Evolutionary conservation across 2,329 filamentous ascomycete species (phyloP), one percentile per base, ranked within the genome.

Genomic region (Diaporthe ilicicola): DNA sequence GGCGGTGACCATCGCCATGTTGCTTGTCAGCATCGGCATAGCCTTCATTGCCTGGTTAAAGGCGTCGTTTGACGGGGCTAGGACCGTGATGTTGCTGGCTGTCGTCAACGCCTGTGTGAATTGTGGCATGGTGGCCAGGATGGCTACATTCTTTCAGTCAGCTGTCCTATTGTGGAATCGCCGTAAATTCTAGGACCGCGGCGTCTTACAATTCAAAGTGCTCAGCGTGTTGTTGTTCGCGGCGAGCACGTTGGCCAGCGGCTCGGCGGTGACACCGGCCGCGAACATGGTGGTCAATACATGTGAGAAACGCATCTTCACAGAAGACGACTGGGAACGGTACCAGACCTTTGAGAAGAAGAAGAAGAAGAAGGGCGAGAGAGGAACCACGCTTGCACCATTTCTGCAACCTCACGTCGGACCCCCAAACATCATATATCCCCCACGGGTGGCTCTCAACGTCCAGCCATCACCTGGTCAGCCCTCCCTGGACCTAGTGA

Each of bases 41-140:
- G 76, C 75, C 37, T 78, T 77, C 27, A 78, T 77, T 34, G 81
- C 77, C 72, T 79, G 78, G 39, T 75, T 73, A 70, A 82, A 81
- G 10, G 81, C 81, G 48, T 78, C 76, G 51, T 82, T 78, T 50
- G 74, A 79, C 17, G 81, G 81, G 17, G 79, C 80, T 13, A 82
- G 75, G 44, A 82, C 76, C 5, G 70, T 73, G 29, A 73, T 66
- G 22, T 73, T 73, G 15, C n/a, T 39, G 4, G 61, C 48, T 15
- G 51, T 66, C n/a, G 51, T 50, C 9, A 73, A 39, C 5, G 70
- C 53, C 37, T 59, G 64, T 17, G 59, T 61, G 22, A 70, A 34
- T 6, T 56, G 65, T 1, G 75, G 75, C 13, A 72, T 72, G 64
- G 46, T 70, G 5, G 72, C 65, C 32, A 76, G 59, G 12, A 76